Evolutionary conservation across 2,329 filamentous ascomycete species (phyloP).

Genomic region (Dryadomyces quercivorus): DNA sequence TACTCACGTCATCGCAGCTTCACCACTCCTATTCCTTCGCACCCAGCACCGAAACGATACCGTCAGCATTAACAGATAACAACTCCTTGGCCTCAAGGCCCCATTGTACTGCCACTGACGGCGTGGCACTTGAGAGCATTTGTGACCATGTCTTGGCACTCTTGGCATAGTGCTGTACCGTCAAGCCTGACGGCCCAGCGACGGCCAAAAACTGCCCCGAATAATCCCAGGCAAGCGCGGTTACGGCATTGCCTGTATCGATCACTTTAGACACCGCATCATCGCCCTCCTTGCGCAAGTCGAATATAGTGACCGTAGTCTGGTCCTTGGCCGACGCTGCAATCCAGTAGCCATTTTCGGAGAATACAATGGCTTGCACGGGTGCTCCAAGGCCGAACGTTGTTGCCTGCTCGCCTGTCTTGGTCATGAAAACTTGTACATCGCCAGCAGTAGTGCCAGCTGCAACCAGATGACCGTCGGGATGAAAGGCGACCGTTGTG

Average conservation of each 20-base stretch:
- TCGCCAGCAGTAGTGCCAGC: constrained; percentile 68
- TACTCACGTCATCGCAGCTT: background rate
- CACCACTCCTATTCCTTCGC: constrained; percentile 28
- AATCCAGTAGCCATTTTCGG: constrained; percentile 95
- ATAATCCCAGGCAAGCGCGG: constrained; percentile 84
- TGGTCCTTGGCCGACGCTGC: constrained; percentile 70
- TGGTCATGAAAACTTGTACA: constrained; percentile 82
- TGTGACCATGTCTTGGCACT: constrained; percentile 80
- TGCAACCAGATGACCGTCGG: constrained; percentile 89
- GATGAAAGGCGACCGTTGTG: constrained; percentile 76
- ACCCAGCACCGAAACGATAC: constrained; percentile 60
- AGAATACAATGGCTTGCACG: constrained; percentile 70
- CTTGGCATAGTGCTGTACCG: constrained; percentile 85
- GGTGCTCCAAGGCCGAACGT: constrained; percentile 59
- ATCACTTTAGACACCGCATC: constrained; percentile 72
- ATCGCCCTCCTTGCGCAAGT: constrained; percentile 82
- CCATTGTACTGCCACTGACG: constrained; percentile 66
- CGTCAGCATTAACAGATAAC: constrained; percentile 62
- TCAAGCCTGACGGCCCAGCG: constrained; percentile 66
- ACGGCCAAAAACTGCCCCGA: constrained; percentile 85
- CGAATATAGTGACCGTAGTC: constrained; percentile 74
- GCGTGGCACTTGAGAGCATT: constrained; percentile 62
- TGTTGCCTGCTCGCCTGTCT: constrained; percentile 63
- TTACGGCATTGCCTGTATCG: constrained; percentile 68
- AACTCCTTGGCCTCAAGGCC: constrained; percentile 62